Evolutionary conservation across 768 basidiomycete genomes (phyloP).

Genomic region (Glaciozyma martinii): DNA sequence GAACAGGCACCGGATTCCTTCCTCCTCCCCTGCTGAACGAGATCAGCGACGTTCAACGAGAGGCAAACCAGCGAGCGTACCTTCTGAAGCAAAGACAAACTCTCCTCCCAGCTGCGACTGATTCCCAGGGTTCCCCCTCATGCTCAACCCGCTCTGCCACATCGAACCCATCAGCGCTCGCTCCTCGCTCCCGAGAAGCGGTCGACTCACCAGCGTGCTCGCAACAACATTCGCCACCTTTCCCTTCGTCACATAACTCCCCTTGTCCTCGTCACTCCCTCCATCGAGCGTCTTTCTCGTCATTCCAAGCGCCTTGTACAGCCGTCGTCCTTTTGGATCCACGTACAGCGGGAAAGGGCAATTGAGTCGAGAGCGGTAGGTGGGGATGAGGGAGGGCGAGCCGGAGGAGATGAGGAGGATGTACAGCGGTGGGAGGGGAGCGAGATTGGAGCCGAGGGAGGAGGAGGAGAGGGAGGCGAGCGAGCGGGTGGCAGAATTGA

Average conservation of each 20-base stretch:
- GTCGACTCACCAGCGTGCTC: constrained; percentile 10
- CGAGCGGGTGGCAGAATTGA: neutral
- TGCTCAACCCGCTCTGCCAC: constrained; percentile 12
- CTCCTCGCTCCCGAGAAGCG: neutral
- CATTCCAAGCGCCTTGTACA: constrained; percentile 74
- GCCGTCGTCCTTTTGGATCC: constrained; percentile 54
- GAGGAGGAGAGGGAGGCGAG: constrained; percentile 4
- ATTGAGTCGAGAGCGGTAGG: constrained; percentile 40
- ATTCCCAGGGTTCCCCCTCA: constrained; percentile 20
- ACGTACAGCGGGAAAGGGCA: constrained; percentile 68
- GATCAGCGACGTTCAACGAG: neutral
- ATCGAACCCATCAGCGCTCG: neutral
- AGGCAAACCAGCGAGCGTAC: neutral
- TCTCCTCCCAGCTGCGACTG: constrained; percentile 29
- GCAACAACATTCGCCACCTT: constrained; percentile 14
- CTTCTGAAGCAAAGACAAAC: constrained; percentile 23
- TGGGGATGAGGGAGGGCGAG: constrained; percentile 14
- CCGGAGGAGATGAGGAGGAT: constrained; percentile 24
- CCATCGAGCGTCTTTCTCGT: constrained; percentile 47
- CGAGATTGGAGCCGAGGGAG: neutral
- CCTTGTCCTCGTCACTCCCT: constrained; percentile 47
- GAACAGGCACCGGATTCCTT: constrained; percentile 9
- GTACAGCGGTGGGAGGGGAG: constrained; percentile 14
- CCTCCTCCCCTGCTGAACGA: neutral
- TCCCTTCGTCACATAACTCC: constrained; percentile 50